Conservation (phyloP, 2,329 filamentous ascomycete genomes). For the Alternaria triticimaculans region DNA sequence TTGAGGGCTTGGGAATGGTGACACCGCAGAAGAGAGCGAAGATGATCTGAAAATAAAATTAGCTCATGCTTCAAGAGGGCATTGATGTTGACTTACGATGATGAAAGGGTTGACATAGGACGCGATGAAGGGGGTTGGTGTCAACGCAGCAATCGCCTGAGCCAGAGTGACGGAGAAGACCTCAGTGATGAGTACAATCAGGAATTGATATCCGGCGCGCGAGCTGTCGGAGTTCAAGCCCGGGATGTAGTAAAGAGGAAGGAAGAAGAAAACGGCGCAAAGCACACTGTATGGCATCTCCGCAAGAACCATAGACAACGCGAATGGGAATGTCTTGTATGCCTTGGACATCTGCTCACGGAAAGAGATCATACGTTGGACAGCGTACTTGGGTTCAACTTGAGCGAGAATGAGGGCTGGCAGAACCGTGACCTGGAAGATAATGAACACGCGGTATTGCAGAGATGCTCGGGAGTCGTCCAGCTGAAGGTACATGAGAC, state of each 20-base stretch:
- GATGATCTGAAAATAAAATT: conserved; percentile 69
- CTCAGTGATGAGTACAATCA: conserved; percentile 84
- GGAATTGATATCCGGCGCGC: conserved; percentile 84
- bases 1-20: conserved; percentile 77
- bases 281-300: conserved; percentile 85
- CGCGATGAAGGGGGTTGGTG: conserved; percentile 78
- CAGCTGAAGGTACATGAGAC: conserved; percentile 79
- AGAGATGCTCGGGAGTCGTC: conserved; percentile 77
- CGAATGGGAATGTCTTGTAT: conserved; percentile 82
- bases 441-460: conserved; percentile 86
- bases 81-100: conserved; percentile 14
- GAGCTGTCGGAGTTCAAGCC: conserved; percentile 69
- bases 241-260: conserved; percentile 85
- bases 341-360: conserved; percentile 86
- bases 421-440: conserved; percentile 87
- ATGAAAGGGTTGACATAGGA: conserved; percentile 73
- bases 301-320: conserved; percentile 76
- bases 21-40: conserved; percentile 90
- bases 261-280: conserved; percentile 80
- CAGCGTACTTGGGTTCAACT: conserved; percentile 82
- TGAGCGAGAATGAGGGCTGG: conserved; percentile 83
- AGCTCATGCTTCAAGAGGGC: background rate
- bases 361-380: conserved; percentile 82
- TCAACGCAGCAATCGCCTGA: conserved; percentile 75
- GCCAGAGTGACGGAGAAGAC: conserved; percentile 82